Evolutionary conservation across 257 asterid species (phyloP), one percentile per base, ranked within the genome.

Genomic region (Plantago elongata): DNA sequence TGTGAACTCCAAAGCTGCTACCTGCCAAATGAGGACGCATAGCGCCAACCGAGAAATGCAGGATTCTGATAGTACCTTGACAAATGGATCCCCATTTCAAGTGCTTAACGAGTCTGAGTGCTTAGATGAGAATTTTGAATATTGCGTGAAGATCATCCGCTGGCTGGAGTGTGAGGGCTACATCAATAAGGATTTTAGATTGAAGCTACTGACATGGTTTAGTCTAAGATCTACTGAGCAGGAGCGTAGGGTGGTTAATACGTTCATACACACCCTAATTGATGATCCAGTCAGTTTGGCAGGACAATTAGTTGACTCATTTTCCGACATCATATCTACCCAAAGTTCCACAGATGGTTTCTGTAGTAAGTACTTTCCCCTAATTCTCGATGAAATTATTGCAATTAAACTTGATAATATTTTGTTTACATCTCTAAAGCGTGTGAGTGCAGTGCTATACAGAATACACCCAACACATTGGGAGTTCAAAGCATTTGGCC

Each of bases 111-210:
- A 76, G 45, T 75, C 82, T 0, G 81, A 82, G 18, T 68, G 75
- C 70, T 71, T 90, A 74, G 97, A 88, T 57, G 97, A 84, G 76
- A 90, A 78, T 66, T 89, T 84, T 54, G 97, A 89, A 75, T 81
- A 83, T 73, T 84, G 97, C 66, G 88, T 90, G 22, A 84, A 81
- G 81, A 82, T 84, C 61, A 90, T 90, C 51, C 86, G 97, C 48
- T 90, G 93, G 94, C 75, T 90, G 74, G 98, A 90, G 68, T 84
- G 94, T 30, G 94, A 91, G 74, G 96, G 98, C 45, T 77, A 84
- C 71, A 81, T 91, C 44, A 63, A 76, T 49, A 77, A 78, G 82
- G 95, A 84, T 37, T 91, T 91, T 69, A 78, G 98, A 60, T 70
- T 88, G 78, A 91, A 86, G 63, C 69, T 91, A 78, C 91, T 91